Percentiles rank a stretch among this genome's conserved stretches.
These are phyloP conservation scores for Halophytophthora batemanensis DNA, from an alignment of 352 stramenopile genomes.

Conservation along the genomic window DNA sequence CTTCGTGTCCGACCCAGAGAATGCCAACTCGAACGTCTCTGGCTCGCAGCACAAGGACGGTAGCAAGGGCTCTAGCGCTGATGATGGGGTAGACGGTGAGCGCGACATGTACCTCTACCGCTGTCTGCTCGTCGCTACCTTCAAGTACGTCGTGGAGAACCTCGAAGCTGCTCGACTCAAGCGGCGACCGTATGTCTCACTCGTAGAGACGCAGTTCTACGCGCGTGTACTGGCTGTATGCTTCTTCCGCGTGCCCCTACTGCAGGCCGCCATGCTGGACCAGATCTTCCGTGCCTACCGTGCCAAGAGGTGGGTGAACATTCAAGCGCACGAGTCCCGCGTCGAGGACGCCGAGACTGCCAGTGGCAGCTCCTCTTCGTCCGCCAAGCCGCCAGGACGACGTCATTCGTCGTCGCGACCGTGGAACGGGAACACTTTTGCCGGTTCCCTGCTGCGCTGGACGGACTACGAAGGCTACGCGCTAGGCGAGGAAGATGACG, in stretches of 20 bases:
- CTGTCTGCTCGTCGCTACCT: constrained; percentile 70
- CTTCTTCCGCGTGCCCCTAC: constrained; percentile 59
- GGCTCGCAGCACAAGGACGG: constrained; percentile 3
- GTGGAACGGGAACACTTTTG: constrained; percentile 54
- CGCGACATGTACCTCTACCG: constrained; percentile 62
- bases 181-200: constrained; percentile 48
- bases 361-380: constrained; percentile 2
- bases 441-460: constrained; percentile 50
- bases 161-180: constrained; percentile 43
- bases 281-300: constrained; percentile 51
- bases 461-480: constrained; percentile 48
- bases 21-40: constrained; percentile 4
- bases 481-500: constrained; percentile 34
- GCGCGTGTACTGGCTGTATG: constrained; percentile 67
- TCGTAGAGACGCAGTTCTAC: constrained; percentile 59
- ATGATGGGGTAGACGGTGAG: constrained; percentile 40
- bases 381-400: constrained; percentile 14
- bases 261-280: constrained; percentile 53
- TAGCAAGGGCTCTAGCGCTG: constrained; percentile 6
- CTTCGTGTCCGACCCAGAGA: constrained; percentile 18
- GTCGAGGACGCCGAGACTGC: constrained; percentile 23
- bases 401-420: constrained; percentile 39
- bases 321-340: constrained; percentile 20
- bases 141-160: constrained; percentile 67
- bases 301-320: constrained; percentile 48